Evolutionary conservation across 345 rosid genomes (phyloP).

Genomic region (Syzygium grande): DNA sequence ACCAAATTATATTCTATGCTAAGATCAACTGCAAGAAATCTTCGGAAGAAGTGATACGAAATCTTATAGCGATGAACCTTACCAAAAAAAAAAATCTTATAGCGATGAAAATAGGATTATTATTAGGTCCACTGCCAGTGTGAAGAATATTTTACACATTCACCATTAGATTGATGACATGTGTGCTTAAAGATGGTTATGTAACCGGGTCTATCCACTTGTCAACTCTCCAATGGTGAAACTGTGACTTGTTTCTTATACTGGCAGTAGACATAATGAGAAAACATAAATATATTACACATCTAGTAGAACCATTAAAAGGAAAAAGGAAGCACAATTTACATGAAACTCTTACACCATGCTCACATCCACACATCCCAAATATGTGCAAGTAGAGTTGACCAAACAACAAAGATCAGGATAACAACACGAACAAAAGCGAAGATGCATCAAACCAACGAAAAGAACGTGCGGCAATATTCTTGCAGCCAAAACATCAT

Average conservation of each 20-base stretch:
- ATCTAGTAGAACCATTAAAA: neutral
- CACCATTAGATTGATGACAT: neutral
- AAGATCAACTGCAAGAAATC: neutral
- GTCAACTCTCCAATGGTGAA: neutral
- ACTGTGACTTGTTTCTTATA: neutral
- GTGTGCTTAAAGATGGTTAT: neutral
- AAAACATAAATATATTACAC: neutral
- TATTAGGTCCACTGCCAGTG: neutral
- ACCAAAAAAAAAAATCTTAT: too few relatives aligned
- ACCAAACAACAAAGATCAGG: neutral
- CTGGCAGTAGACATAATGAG: neutral
- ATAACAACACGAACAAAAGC: neutral
- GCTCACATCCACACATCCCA: neutral
- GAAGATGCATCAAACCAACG: neutral
- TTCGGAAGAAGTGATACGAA: neutral
- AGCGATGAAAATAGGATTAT: neutral
- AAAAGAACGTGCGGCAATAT: neutral
- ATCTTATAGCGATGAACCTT: neutral
- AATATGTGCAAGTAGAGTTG: neutral
- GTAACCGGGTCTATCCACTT: neutral
- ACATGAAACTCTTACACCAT: neutral
- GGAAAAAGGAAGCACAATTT: neutral
- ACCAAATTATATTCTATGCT: conserved; percentile 4
- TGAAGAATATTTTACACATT: neutral
- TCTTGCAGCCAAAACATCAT: neutral